Conservation (phyloP, 2,329 filamentous ascomycete genomes). For the Phialophora chinensis region DNA sequence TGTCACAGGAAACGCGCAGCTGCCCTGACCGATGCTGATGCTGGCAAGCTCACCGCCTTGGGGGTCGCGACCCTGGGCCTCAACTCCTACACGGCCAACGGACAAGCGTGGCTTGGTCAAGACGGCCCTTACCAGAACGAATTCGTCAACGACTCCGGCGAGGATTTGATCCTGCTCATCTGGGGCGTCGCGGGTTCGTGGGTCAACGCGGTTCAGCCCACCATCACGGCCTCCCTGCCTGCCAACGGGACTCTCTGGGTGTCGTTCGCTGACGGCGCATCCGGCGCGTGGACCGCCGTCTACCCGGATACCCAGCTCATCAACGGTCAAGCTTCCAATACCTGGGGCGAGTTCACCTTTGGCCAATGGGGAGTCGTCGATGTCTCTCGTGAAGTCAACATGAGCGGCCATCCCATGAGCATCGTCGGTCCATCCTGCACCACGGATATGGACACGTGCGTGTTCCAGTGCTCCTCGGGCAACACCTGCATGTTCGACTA, state of each 20-base stretch:
- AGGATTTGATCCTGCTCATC: conserved; percentile 38
- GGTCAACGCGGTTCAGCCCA: conserved; percentile 38
- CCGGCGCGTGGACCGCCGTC: conserved; percentile 37
- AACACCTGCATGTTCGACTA: conserved; percentile 35
- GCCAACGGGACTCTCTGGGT: conserved; percentile 28
- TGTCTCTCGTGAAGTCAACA: conserved; percentile 40
- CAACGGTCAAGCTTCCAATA: conserved; percentile 39
- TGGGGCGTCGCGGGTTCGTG: conserved; percentile 39
- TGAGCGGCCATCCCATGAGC: conserved; percentile 38
- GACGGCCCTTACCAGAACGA: conserved; percentile 38
- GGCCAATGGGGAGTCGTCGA: conserved; percentile 37
- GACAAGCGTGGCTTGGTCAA: conserved; percentile 34
- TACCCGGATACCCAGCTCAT: conserved; percentile 36
- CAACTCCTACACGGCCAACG: conserved; percentile 33
- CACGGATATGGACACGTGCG: conserved; percentile 40
- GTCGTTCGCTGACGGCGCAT: conserved; percentile 36
- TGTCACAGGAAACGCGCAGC: conserved; percentile 34
- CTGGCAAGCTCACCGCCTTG: conserved; percentile 29
- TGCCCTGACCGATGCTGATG: conserved; percentile 30
- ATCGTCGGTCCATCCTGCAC: conserved; percentile 37
- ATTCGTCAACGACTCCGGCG: conserved; percentile 36
- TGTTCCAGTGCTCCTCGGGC: conserved; percentile 36
- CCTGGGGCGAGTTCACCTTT: conserved; percentile 40
- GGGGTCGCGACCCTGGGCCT: conserved; percentile 33
- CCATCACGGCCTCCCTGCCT: conserved; percentile 37